Evolutionary conservation across 2,329 filamentous ascomycete genomes (phyloP).

Genomic region (Arthrobotrys iridis): DNA sequence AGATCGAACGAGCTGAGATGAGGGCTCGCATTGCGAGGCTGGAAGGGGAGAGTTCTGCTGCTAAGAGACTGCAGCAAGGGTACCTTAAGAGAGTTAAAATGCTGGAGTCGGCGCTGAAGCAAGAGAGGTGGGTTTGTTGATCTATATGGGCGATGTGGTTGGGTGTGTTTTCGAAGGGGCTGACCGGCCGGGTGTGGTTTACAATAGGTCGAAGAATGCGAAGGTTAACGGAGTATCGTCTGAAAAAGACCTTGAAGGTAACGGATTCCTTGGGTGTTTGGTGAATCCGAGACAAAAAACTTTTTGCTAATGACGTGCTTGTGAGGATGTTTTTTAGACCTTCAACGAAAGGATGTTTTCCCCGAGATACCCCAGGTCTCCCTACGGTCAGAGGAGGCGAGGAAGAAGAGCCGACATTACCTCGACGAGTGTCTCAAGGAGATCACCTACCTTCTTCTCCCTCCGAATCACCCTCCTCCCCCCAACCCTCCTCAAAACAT

Average conservation of each 20-base stretch:
- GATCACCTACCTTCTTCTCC: constrained; percentile 74
- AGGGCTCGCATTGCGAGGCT: constrained; percentile 94
- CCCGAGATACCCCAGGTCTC: constrained; percentile 40
- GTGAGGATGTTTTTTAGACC: neutral
- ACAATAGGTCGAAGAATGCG: constrained; percentile 39
- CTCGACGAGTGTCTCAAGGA: constrained; percentile 73
- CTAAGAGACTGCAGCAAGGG: constrained; percentile 62
- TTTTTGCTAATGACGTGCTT: neutral
- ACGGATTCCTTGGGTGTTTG: neutral
- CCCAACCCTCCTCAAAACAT: constrained; percentile 63
- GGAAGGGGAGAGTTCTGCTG: constrained; percentile 86
- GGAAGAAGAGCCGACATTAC: constrained; percentile 69
- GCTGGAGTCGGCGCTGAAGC: constrained; percentile 61
- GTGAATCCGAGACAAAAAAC: neutral
- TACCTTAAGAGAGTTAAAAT: constrained; percentile 59
- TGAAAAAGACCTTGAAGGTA: constrained; percentile 36
- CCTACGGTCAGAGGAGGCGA: constrained; percentile 45
- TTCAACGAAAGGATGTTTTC: constrained; percentile 28
- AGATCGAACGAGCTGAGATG: constrained; percentile 99
- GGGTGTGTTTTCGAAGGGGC: neutral
- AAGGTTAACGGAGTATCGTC: constrained; percentile 30
- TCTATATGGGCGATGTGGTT: too few relatives aligned
- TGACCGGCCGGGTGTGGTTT: neutral
- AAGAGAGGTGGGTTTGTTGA: constrained; percentile 47
- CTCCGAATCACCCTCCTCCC: constrained; percentile 70